Evolutionary conservation across 1,284 basidiomycete genomes (phyloP).

Genomic region (Ceratobasidium sp.): DNA sequence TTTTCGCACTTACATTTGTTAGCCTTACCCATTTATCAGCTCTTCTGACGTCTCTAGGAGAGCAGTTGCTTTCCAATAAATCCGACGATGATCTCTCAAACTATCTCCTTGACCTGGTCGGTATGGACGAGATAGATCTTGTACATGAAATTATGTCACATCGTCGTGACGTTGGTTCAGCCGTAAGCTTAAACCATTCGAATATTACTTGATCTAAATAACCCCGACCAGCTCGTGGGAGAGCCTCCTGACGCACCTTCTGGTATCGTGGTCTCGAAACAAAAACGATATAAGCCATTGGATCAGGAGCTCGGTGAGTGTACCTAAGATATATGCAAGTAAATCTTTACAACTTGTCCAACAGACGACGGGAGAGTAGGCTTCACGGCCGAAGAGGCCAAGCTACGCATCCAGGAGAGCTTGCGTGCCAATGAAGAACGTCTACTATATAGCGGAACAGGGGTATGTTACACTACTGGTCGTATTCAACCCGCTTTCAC

Average conservation of each 20-base stretch:
- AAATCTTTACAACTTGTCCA: not conserved
- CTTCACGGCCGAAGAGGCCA: constrained; percentile 70
- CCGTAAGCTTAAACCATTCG: constrained; percentile 49
- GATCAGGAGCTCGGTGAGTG: constrained; percentile 43
- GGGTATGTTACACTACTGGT: constrained; percentile 62
- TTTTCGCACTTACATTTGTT: not conserved
- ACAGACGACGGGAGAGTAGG: constrained; percentile 51
- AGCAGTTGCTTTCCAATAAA: constrained; percentile 29
- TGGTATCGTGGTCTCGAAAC: constrained; percentile 54
- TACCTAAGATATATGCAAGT: constrained; percentile 11
- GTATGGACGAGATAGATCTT: constrained; percentile 83
- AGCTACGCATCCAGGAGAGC: constrained; percentile 73
- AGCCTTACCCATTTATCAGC: constrained; percentile 25
- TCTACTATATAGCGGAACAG: constrained; percentile 73
- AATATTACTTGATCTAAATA: constrained; percentile 55
- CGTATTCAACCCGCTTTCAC: constrained; percentile 45
- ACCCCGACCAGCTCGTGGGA: not conserved
- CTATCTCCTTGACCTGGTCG: constrained; percentile 85
- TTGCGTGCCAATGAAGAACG: constrained; percentile 75
- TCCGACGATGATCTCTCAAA: constrained; percentile 80
- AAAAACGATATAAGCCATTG: constrained; percentile 52
- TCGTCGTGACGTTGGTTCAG: constrained; percentile 36
- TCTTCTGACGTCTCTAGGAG: constrained; percentile 17
- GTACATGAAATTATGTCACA: constrained; percentile 37
- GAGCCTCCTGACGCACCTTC: constrained; percentile 51